These are phyloP conservation scores for Pseudopithomyces maydicus DNA, from an alignment of 2,329 filamentous ascomycete genomes.

Conservation along the genomic window DNA sequence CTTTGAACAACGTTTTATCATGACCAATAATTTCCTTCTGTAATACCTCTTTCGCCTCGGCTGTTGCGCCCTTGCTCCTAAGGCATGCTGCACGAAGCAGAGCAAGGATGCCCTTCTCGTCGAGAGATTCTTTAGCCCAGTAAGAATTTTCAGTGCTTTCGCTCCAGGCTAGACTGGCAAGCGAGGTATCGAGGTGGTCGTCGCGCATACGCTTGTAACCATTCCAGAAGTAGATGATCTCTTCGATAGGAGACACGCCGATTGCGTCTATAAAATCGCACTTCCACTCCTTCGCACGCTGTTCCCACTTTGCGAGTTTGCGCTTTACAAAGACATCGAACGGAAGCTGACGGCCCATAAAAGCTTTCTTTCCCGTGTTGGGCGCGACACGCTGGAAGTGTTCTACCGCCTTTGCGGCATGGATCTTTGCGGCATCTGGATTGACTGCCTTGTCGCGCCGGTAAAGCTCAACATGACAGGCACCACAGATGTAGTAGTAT, in stretches of 20 bases:
- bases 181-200: constrained; percentile 66
- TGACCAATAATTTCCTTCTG: constrained; percentile 66
- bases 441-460: constrained; percentile 58
- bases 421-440: constrained; percentile 50
- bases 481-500: constrained; percentile 87
- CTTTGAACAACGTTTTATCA: constrained; percentile 60
- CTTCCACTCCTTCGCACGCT: constrained; percentile 69
- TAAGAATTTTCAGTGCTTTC: constrained; percentile 56
- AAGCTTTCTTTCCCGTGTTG: constrained; percentile 81
- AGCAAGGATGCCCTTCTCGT: constrained; percentile 68
- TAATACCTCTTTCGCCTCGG: constrained; percentile 70
- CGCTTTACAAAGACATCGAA: constrained; percentile 85
- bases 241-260: constrained; percentile 78
- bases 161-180: constrained; percentile 70
- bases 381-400: constrained; percentile 73
- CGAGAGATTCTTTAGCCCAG: constrained; percentile 59
- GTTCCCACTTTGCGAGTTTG: constrained; percentile 89
- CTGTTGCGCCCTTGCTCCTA: constrained; percentile 65
- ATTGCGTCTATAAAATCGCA: constrained; percentile 76
- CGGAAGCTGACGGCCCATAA: constrained; percentile 87
- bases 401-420: constrained; percentile 63
- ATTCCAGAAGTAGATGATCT: constrained; percentile 96
- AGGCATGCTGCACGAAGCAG: constrained; percentile 58
- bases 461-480: constrained; percentile 81
- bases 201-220: constrained; percentile 80